Percentiles rank a stretch among this genome's conserved stretches.
phyloP scores from a whole-genome alignment of 805 yeast species.

The Metschnikowia lochheadii region DNA sequence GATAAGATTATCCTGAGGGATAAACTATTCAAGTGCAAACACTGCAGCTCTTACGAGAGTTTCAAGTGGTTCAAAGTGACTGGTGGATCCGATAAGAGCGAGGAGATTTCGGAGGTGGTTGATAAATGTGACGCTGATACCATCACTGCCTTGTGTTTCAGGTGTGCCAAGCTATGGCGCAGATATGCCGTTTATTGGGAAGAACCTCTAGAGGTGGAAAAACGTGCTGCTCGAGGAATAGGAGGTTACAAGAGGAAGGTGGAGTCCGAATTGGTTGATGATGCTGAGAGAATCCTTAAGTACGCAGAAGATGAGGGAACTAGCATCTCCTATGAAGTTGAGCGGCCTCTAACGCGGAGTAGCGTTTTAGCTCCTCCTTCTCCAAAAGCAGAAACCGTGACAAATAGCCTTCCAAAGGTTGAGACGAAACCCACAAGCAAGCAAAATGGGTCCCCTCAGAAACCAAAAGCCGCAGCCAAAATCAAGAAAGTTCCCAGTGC shows the following conservation, averaged over 20 bases:
- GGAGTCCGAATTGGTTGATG: constrained; percentile 65
- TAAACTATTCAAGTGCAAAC: constrained; percentile 58
- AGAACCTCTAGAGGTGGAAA: constrained; percentile 63
- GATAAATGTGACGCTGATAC: constrained; percentile 18
- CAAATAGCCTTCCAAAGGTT: neutral
- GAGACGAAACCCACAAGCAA: neutral
- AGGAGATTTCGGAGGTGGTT: constrained; percentile 17
- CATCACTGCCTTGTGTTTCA: constrained; percentile 63
- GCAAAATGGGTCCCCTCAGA: neutral
- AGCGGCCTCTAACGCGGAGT: neutral
- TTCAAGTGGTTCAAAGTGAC: constrained; percentile 69
- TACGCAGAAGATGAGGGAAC: constrained; percentile 41
- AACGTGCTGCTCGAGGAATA: constrained; percentile 41
- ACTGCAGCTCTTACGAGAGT: constrained; percentile 58
- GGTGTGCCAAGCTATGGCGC: constrained; percentile 92
- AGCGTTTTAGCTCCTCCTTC: constrained; percentile 1
- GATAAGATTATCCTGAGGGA: constrained; percentile 41
- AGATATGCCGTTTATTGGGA: constrained; percentile 87
- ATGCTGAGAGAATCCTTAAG: constrained; percentile 50
- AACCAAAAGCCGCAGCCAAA: neutral
- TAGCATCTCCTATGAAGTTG: constrained; percentile 20
- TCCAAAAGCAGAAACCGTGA: neutral
- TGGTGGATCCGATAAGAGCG: constrained; percentile 45
- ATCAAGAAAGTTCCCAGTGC: neutral
- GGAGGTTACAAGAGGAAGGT: constrained; percentile 56